Evolutionary conservation across 129 eudicot genomes (phyloP), one percentile per base, ranked within the genome.

Genomic region (Solidago caesia): DNA sequence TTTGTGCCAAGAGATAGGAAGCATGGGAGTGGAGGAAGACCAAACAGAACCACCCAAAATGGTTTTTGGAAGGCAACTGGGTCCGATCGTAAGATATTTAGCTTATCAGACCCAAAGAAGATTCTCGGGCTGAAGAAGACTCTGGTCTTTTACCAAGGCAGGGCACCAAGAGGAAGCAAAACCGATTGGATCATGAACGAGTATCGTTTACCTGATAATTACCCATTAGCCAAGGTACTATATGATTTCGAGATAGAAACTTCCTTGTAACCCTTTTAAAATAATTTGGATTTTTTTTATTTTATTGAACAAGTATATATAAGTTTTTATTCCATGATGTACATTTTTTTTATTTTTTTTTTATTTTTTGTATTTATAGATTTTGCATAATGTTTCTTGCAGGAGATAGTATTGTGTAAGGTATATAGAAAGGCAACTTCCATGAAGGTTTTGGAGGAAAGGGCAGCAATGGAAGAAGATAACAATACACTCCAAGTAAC

Each of bases 51-150:
- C 41, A 92, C 98, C 1, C 67, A 71, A 58, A 75, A 82, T n/a
- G 98, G 98, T 45, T 92, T 89, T 10, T 92, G 98, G 98, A 92
- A 92, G 75, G 98, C 98, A 39, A 92, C 98, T 0, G 96, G 98
- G 7, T 87, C 98, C 29, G 98, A 92, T 77, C 87, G 92, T 8
- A 89, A 85, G 66, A 86, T 92, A 55, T 61, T 85, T 27, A 81
- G 86, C 69, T 58, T 81, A 27, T 80, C 92, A 4, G 92, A 88
- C 26, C 85, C 84, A 1, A 92, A 89, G 65, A 83, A 79, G 84
- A 42, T 66, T 33, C 75, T 92, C 7, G 96, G 98, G n/a, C 70
- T 89, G 2, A 89, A 82, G 75, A 92, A 92, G 76, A 92, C 96
- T 10, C 79, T 92, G 44, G 98, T 92, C 10, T 92, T 87, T 76